Base-by-base conservation (phyloP, 192 early-diverging fungal genomes). In the Allomyces macrogynus region DNA sequence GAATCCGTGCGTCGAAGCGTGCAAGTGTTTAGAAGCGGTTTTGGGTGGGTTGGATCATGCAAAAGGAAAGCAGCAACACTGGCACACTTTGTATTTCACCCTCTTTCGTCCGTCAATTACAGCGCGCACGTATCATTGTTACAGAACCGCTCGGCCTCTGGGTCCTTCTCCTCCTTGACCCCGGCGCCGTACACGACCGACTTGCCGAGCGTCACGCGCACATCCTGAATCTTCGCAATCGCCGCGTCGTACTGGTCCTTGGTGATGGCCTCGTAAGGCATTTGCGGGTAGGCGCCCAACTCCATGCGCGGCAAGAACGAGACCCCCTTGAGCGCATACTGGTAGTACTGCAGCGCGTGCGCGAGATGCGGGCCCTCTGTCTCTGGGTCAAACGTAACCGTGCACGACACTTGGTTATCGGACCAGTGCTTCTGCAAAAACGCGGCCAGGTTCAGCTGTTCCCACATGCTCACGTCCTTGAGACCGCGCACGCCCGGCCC, bases 381-480 rank as follows among this genome's bases (percentile, higher is more conserved):
- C 0, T 54, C 60, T 0, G 75, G 75, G 22, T 78, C 77, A 67
- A 78, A 78, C 4, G 75, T 78, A 24, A 77, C 67, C 0, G 77
- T 78, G 60, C 70, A 76, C 18, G 72, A 74, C 5, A 78, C 77
- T 61, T 78, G 77, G 67, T 78, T 78, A 40, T 78, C 77, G 20
- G 71, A 69, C 77, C 77, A 78, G 62, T 72, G 65, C 11, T 64
- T 63, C 63, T 78, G 77, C 62, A 78, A 60, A 8, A 78, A 67
- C 18, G 77, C 77, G 10, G 77, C 77, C 62, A 78, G 64, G 0
- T 69, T 66, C 44, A 78, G 65, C 23, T 78, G 77, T 69, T 78
- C 77, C 77, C 77, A 78, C 75, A 78, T 74, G 24, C 70, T 72
- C 23, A 78, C 67, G 12, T 72, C 67, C 23, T 62, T 42, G 24